Evolutionary conservation across 2,329 filamentous ascomycete genomes (phyloP), one percentile per base, ranked within the genome.

Genomic region (Ophiostoma himal-ulmi): DNA sequence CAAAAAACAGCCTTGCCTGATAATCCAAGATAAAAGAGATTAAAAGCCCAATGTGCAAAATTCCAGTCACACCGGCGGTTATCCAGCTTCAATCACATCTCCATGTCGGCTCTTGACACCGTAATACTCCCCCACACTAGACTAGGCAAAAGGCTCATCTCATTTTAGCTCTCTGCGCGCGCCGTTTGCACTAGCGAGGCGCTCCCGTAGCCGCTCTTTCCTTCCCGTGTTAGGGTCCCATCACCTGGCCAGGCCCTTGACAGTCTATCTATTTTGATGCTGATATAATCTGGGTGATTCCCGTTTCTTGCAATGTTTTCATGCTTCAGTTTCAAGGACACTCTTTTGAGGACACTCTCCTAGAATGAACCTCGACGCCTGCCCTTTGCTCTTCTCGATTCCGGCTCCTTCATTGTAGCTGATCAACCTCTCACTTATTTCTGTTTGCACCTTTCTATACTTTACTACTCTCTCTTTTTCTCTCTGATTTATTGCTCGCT

Each of bases 121-220:
- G 22, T 44, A 14, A 13, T 44, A 57, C 5, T 54, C n/a, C n/a
- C 52, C 52, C 52, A 57, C 52, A 26, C 44, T 20, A 48, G 2
- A n/a, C 6, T 26, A 48, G 37, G 11, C 37, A 48, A 44, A 44
- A 48, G 37, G 37, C 37, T 7, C 17, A n/a, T 17, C 7, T 17
- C 44, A 7, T 48, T 48, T 48, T 48, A 48, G 44, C 44, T 20
- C 11, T 17, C 26, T 11, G n/a, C 20, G 13, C 26, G 57, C 13
- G 30, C 57, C 57, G 26, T 34, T 62, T 62, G 57, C 57, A 34
- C 57, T 62, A 62, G 44, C 17, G 22, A 52, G 57, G 57, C 57
- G 57, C 14, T 62, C 57, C 57, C 57, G 57, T 26, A 62, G 26
- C 57, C 57, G 52, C 52, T 26, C 52, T 57, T 26, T 26, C n/a